Evolutionary conservation across 495 filamentous ascomycete species (phyloP), one percentile per base, ranked within the genome.

Genomic region (Hyaloscypha finlandica): DNA sequence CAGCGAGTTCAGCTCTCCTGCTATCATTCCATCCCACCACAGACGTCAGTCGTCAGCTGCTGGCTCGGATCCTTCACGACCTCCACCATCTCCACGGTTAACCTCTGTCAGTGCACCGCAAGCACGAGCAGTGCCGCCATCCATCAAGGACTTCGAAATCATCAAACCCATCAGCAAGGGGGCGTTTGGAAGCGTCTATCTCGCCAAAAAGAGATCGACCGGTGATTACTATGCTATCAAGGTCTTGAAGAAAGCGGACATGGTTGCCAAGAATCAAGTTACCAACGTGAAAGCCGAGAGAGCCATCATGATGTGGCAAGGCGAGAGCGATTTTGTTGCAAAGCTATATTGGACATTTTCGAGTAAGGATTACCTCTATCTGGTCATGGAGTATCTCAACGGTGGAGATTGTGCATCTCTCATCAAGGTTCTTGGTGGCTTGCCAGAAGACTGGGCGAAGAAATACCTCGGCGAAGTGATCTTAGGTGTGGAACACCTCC

Each of bases 281-380:
- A 97, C 94, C 57, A 99, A 99, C 74, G 95, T 99, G 68, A 97
- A 98, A 79, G 95, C 96, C 12, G 95, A 99, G 77, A 86, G 95
- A 69, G 96, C 96, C n/a, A 99, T 99, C 72, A 97, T 99, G 95
- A 99, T 99, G 96, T 97, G 95, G 88, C 96, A 99, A 80, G 96
- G 96, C 31, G 95, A 98, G 74, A 99, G 95, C 77, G 95, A 99
- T 69, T 99, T 98, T 77, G 95, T 99, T 59, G 95, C 95, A 19
- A 99, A 99, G 77, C 83, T 99, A 6, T 98, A 97, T 79, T 99
- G 95, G 95, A 98, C 95, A 1, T 99, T 99, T 74, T 94, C 95
- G 32, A 99, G 96, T 83, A 99, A 99, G 75, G 95, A 99, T 74
- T 99, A 96, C 75, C 89, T 99, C 33, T 99, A 98, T 75, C 81